Conservation (phyloP, 805 yeast genomes). For the Candida manassasensis region DNA sequence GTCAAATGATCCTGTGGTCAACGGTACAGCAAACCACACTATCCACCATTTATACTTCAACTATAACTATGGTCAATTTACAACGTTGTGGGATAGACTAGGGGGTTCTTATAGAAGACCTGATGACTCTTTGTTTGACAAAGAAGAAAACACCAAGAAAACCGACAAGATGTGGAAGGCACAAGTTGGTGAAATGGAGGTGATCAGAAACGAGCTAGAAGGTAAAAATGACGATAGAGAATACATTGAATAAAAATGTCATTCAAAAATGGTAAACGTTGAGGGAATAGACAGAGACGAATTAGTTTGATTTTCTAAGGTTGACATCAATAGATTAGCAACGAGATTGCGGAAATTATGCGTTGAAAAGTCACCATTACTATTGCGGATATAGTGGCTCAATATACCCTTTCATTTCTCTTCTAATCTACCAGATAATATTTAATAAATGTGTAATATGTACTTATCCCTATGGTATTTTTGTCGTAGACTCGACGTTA, state of each 20-base stretch:
- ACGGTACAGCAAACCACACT: conserved; percentile 98
- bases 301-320: no score
- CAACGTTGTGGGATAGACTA: conserved; percentile 96
- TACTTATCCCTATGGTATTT: no score
- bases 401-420: no score
- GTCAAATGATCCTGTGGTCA: conserved; percentile 88
- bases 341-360: no score
- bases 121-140: conserved; percentile 69
- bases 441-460: no score
- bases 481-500: no score
- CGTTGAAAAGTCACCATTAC: no score
- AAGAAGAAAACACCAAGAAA: conserved; percentile 50
- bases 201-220: conserved; percentile 74
- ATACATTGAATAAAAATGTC: conserved; percentile 37
- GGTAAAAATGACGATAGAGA: conserved; percentile 73
- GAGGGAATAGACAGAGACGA: no score
- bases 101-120: conserved; percentile 94
- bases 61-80: conserved; percentile 97
- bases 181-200: conserved; percentile 73
- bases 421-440: no score
- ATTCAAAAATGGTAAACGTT: no score
- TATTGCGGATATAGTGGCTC: no score
- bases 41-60: conserved; percentile 95
- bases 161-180: conserved; percentile 60
- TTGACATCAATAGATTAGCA: no score